Base-by-base conservation (phyloP, 2,329 filamentous ascomycete species). In the Sordariomycetes sp. region DNA sequence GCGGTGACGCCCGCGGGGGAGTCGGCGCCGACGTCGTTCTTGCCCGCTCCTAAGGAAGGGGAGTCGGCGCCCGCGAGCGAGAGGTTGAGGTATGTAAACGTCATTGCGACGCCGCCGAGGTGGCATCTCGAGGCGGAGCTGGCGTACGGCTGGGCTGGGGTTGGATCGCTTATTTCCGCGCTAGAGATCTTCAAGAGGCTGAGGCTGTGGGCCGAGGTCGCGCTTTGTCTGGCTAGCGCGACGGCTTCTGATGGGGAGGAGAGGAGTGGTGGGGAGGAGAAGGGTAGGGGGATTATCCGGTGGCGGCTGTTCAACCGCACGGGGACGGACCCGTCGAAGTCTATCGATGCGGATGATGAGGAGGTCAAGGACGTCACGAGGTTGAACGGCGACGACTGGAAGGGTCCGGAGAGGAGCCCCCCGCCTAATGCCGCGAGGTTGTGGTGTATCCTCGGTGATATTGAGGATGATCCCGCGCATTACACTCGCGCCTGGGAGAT, bases 91-190 rank as follows among this genome's bases (percentile, higher is more conserved):
- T 96, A 95, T 66, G 83, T 96, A 52, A 90, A 95, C 71, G 82
- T 88, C 15, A 77, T 99, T 1, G 86, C 82, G 24, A 89, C 91
- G 0, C 90, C 92, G 0, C 89, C 90, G 0, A 76, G 91, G 55
- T 99, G 94, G 94, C 90, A 95, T 65, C 80, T 99, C 1, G 94
- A 99, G 67, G 86, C 91, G 0, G 94, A 99, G 67, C 78, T 99
- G 15, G 94, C 94, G 1, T 85, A 89, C 60, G 84, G 90, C n/a
- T 99, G 94, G 94, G 87, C 91, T 0, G 81, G 83, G 53, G 80
- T 96, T 2, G 94, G 94, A 10, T 95, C 90, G 48, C 74, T 99
- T 1, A 79, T 89, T 3, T 95, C 91, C 0, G 94, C 94, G 0
- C 79, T 99, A 1, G 94, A 96, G 60, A 97, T 99, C 60, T 99